phyloP scores from a whole-genome alignment of 208 protist genomes.

The Wallacemonas sp. region DNA sequence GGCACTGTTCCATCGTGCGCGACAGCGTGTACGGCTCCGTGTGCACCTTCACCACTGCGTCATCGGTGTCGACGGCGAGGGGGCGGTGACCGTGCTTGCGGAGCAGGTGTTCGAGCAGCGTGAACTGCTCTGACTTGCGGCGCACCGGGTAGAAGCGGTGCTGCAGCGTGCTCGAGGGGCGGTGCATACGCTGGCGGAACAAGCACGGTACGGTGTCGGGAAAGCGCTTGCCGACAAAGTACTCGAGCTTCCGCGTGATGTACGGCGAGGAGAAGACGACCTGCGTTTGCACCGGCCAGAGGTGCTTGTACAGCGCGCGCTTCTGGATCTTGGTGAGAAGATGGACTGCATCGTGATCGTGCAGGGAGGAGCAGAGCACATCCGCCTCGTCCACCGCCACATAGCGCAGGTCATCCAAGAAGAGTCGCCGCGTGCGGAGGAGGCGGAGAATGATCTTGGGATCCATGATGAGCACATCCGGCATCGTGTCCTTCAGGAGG shows the following conservation, averaged over 20 bases:
- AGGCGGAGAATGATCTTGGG: constrained; percentile 72
- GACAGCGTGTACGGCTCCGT: constrained; percentile 42
- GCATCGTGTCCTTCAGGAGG: constrained; percentile 57
- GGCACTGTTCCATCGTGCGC: constrained; percentile 51
- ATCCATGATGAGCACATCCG: constrained; percentile 84
- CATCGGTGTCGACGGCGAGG: constrained; percentile 46
- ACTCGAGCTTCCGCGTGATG: constrained; percentile 80
- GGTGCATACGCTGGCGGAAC: constrained; percentile 66
- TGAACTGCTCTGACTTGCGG: constrained; percentile 68
- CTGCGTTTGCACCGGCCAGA: constrained; percentile 88
- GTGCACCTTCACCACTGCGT: constrained; percentile 42
- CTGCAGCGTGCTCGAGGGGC: constrained; percentile 39
- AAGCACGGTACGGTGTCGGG: constrained; percentile 62
- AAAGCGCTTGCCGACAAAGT: constrained; percentile 61
- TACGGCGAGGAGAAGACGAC: constrained; percentile 74
- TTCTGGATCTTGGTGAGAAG: constrained; percentile 77
- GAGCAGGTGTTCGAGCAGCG: constrained; percentile 61
- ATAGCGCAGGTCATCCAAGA: constrained; percentile 88
- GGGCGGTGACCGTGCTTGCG: constrained; percentile 64
- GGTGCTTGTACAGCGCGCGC: constrained; percentile 73
- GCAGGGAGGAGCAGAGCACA: constrained; percentile 65
- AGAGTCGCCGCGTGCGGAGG: constrained; percentile 67
- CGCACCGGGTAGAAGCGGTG: constrained; percentile 73
- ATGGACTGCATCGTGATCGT: constrained; percentile 81
- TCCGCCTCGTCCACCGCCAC: constrained; percentile 89